Conservation (phyloP, 1,284 basidiomycete genomes). For the Irpex sp. region DNA sequence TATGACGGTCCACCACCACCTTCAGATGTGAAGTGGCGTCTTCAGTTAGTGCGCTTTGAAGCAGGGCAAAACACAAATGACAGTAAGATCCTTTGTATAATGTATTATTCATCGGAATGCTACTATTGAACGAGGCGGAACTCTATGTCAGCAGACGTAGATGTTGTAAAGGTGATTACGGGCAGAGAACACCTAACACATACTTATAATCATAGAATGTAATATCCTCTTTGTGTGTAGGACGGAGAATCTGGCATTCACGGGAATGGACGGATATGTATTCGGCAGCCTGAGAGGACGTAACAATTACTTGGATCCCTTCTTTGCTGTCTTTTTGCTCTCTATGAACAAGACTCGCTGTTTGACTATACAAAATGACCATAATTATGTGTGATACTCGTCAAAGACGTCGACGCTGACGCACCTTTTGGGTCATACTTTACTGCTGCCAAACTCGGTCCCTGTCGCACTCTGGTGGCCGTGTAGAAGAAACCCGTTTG, state of each 20-base stretch:
- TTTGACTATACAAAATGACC: background rate
- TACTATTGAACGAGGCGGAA: no score
- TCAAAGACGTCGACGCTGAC: background rate
- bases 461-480: conserved; percentile 67
- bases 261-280: background rate
- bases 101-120: no score
- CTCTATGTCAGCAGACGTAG: background rate
- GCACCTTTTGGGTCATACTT: conserved; percentile 87
- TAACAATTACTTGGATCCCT: background rate
- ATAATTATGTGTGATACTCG: background rate
- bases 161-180: background rate
- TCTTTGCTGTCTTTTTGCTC: conserved; percentile 8
- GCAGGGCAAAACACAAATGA: no score
- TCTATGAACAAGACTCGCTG: conserved; percentile 9
- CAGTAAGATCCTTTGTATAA: no score
- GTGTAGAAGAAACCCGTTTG: conserved; percentile 91
- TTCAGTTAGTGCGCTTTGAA: background rate
- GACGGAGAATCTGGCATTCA: no score
- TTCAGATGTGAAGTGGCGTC: background rate
- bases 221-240: background rate
- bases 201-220: background rate
- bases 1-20: background rate
- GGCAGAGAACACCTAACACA: background rate
- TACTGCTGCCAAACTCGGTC: conserved; percentile 74
- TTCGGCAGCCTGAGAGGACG: background rate